Percentiles rank a stretch among this genome's conserved stretches.
These are phyloP conservation scores for Sesbania bispinosa DNA, from an alignment of 306 rosid genomes.

Conservation along the genomic window DNA sequence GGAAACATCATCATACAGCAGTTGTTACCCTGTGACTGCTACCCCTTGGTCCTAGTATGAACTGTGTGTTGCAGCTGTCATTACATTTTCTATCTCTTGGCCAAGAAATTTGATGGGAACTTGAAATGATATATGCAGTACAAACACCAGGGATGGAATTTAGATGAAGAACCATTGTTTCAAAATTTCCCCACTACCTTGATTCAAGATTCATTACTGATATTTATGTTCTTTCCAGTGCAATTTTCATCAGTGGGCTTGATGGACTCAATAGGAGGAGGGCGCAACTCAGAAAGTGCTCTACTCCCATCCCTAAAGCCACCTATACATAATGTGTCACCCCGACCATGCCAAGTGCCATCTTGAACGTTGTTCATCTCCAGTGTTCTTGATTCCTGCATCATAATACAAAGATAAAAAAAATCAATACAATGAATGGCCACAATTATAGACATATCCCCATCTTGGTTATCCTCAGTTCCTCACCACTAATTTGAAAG, in stretches of 20 bases:
- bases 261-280: conserved; percentile 55
- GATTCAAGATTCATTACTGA: conserved; percentile 28
- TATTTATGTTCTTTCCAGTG: conserved; percentile 26
- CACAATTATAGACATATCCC: background rate
- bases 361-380: conserved; percentile 96
- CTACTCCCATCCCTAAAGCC: conserved; percentile 58
- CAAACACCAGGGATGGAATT: conserved; percentile 7
- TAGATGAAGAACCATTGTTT: conserved; percentile 3
- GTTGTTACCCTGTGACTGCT: background rate
- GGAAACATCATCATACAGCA: conserved; percentile 17
- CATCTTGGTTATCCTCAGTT: background rate
- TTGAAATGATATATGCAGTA: background rate
- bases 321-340: conserved; percentile 75
- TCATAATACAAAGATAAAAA: conserved; percentile 12
- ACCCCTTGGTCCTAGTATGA: background rate
- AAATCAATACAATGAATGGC: background rate
- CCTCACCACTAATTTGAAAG: background rate
- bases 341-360: conserved; percentile 97
- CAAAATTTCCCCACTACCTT: conserved; percentile 11
- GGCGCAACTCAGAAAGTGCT: conserved; percentile 50
- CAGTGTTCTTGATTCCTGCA: conserved; percentile 90
- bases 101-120: conserved; percentile 7
- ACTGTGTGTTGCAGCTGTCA: background rate
- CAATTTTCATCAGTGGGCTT: conserved; percentile 30
- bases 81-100: background rate